Base-by-base conservation (phyloP, 164 flowering plant genomes). In the Pachysandra terminalis region DNA sequence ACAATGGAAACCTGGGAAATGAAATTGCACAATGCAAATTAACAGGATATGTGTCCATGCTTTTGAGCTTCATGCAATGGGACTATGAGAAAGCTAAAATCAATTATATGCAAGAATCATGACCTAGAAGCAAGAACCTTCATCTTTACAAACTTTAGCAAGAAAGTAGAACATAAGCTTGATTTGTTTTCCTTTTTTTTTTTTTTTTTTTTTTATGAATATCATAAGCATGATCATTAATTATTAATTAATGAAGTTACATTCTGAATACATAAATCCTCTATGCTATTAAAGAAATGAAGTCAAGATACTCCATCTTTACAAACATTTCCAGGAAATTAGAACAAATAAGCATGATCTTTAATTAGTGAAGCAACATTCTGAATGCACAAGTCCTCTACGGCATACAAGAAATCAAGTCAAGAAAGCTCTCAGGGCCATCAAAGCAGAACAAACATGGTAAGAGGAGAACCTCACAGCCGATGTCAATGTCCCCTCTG, bases 401-500 rank as follows among this genome's bases (percentile, higher is more conserved):
- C 9, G 37, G 28, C 24, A 69, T 59, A 27, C 16, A 35, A 62
- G 19, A 55, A 64, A 35, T 35, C 19, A 55, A 26, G 22, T 32
- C 22, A 45, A 59, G 63, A 63, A 3, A 5, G 0, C 4, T 57
- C 23, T 19, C 16, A 64, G 17, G 32, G 21, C 35, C 22, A 52
- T 21, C 19, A 64, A 72, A 56, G 19, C 41, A 73, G 26, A 21
- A 65, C 21, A 61, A 55, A 37, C 72, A 65, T 64, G 56, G 68
- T 28, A 54, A 75, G 69, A 59, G 61, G 25, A 66, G 41, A 69
- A 89, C 89, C 99, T 95, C 66, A 92, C 84, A 71, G 99, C 94
- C 69, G 99, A 92, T 63, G 77, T 81, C 70, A 95, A 74, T 22
- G 82, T 88, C 14, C 98, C 97, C 35, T 88, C 88, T 40, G 97